Conservation (phyloP, 2,329 filamentous ascomycete species). For the Sclerotiophoma versabilis region DNA sequence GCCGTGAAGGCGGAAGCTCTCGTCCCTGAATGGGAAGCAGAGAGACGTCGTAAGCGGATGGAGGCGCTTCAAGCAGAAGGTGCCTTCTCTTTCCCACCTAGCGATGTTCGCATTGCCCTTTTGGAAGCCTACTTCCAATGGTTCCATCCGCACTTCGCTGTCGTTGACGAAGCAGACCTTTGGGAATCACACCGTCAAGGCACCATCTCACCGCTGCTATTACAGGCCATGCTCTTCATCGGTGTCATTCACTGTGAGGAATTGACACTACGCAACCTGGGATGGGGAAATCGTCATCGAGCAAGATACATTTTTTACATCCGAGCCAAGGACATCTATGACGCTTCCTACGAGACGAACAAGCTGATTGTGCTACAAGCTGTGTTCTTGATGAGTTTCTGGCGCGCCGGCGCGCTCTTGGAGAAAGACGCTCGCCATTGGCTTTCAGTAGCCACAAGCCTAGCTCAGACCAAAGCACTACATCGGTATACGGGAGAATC, state of each 20-base stretch:
- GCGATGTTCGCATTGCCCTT: constrained; percentile 52
- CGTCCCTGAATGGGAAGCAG: constrained; percentile 47
- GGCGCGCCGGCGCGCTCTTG: constrained; percentile 57
- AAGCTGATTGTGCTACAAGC: constrained; percentile 60
- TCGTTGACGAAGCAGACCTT: constrained; percentile 58
- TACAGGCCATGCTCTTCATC: constrained; percentile 64
- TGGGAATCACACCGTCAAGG: constrained; percentile 50
- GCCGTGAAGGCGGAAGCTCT: constrained; percentile 45
- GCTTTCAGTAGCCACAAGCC: constrained; percentile 56
- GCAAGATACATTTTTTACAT: constrained; percentile 61
- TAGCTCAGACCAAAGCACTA: constrained; percentile 60
- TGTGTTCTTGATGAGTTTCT: constrained; percentile 64
- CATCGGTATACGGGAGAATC: constrained; percentile 45
- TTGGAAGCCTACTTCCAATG: constrained; percentile 63
- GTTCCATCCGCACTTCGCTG: constrained; percentile 65
- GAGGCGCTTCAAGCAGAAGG: constrained; percentile 50
- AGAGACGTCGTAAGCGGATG: constrained; percentile 45
- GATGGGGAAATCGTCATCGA: constrained; percentile 57
- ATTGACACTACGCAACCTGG: constrained; percentile 53
- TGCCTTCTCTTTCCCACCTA: constrained; percentile 56
- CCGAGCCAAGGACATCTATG: constrained; percentile 60
- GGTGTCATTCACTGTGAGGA: constrained; percentile 62
- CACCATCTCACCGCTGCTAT: constrained; percentile 57
- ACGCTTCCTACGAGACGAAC: constrained; percentile 62
- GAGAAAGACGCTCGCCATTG: constrained; percentile 50